Percentiles rank a stretch among this genome's conserved stretches.
Evolutionary conservation across 768 basidiomycete genomes (phyloP).

Genomic region (Panus rudis): DNA sequence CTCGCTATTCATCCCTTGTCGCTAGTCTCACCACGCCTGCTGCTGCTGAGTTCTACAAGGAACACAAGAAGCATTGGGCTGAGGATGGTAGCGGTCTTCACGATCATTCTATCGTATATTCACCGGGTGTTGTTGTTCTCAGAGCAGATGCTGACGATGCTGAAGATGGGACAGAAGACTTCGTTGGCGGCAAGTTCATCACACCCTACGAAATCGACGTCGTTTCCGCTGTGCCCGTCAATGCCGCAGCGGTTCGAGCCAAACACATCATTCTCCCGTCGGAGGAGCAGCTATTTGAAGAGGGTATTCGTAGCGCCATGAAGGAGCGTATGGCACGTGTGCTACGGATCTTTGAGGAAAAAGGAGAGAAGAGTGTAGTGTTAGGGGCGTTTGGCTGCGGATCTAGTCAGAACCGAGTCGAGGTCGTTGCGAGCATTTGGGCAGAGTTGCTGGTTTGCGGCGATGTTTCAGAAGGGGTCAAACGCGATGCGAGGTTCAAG

Average conservation of each 20-base stretch:
- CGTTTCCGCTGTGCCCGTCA: slow-evolving; percentile 36
- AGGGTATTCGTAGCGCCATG: slow-evolving; percentile 36
- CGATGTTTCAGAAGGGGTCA: slow-evolving; percentile 13
- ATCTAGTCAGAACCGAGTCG: slow-evolving; percentile 33
- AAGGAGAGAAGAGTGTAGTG: slow-evolving; percentile 32
- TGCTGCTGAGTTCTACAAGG: slow-evolving; percentile 33
- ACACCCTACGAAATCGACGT: slow-evolving; percentile 33
- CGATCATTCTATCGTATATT: slow-evolving; percentile 43
- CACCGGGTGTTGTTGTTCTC: slow-evolving; percentile 35
- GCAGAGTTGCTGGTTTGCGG: slow-evolving; percentile 37
- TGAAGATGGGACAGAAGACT: slow-evolving; percentile 8
- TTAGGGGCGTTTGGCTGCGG: slow-evolving; percentile 42
- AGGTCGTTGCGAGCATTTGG: slow-evolving; percentile 37
- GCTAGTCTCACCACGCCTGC: slow-evolving; percentile 28
- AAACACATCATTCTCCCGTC: slow-evolving; percentile 29
- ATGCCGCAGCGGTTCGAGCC: slow-evolving; percentile 33
- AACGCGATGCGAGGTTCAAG: slow-evolving; percentile 28
- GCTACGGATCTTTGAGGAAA: slow-evolving; percentile 36
- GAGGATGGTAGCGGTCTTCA: slow-evolving; percentile 35
- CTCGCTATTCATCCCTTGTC: slow-evolving; percentile 34
- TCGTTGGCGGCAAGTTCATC: slow-evolving; percentile 24
- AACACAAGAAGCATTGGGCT: slow-evolving; percentile 27
- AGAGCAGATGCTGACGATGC: slow-evolving; percentile 28
- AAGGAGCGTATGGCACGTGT: slow-evolving; percentile 42
- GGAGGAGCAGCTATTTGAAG: slow-evolving; percentile 29